Evolutionary conservation across 164 flowering plant genomes (phyloP), one percentile per base, ranked within the genome.

Genomic region (Chloranthus sessilifolius): DNA sequence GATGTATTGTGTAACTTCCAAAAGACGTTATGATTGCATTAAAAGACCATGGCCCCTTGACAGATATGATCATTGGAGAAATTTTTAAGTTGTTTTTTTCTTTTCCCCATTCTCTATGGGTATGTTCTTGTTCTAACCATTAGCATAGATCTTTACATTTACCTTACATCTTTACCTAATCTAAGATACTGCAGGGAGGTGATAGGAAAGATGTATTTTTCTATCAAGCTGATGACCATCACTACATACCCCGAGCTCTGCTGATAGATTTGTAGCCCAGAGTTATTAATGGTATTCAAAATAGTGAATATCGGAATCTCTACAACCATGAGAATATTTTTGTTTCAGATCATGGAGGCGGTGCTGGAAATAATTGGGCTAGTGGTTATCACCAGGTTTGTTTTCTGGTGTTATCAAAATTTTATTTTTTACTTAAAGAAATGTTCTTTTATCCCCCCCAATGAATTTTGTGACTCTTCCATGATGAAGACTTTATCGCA

Each of bases 201-300:
- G 97, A 86, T 55, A 69, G 97, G 45, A 89, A 89, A 69, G 97
- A 89, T 66, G 97, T 89, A 22, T 89, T 89, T 55, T 89, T 89
- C 75, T 89, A 89, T 64, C 97, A 89, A 86, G 97, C 95, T 44
- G 97, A 89, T 68, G 97, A 89, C 60, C 95, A 89, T 53, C 97
- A 89, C 67, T 89, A 89, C 61, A 80, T 89, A 36, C 97, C 97
- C 12, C 71, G 95, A 37, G 97, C 97, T 25, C 70, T 89, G 19
- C 68, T 89, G 56, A 79, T 89, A 29, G 95, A 89, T 73, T 62
- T 89, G 72, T 95, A 89, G 67, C 97, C 97, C 4, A 75, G 97
- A 60, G 97, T 89, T 16, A 89, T 89, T 15, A 89, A 89, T 65
- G 84, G 90, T n/a, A 89, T 89, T 45, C 97, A 89, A 47, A 89